Percentiles rank a stretch among this genome's conserved stretches.
Evolutionary conservation across 2,329 filamentous ascomycete species (phyloP).

Genomic region (Fusarium algeriense): DNA sequence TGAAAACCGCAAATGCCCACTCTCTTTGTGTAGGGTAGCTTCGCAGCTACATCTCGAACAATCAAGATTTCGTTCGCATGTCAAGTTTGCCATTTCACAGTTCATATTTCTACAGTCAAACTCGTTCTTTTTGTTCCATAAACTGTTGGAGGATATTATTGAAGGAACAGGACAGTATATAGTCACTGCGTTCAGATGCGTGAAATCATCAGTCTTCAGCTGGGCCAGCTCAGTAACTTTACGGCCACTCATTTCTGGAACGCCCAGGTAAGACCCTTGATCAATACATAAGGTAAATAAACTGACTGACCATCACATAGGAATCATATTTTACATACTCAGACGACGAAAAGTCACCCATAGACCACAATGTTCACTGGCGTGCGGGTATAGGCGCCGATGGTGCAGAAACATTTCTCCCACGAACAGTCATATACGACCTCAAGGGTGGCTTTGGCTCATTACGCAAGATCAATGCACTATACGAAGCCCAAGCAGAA

Average conservation of each 20-base stretch:
- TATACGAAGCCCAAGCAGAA: constrained; percentile 74
- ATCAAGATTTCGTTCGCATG: neutral
- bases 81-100: neutral
- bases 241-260: constrained; percentile 98
- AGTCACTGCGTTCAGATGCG: constrained; percentile 72
- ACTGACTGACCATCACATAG: constrained; percentile 58
- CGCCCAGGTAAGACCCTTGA: constrained; percentile 70
- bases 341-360: constrained; percentile 53
- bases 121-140: neutral
- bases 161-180: neutral
- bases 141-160: neutral
- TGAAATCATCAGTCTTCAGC: constrained; percentile 93
- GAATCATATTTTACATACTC: constrained; percentile 98
- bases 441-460: constrained; percentile 94
- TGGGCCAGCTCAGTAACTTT: constrained; percentile 94
- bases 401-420: constrained; percentile 91
- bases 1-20: neutral
- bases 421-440: constrained; percentile 92
- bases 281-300: neutral
- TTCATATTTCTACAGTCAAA: neutral
- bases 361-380: constrained; percentile 80
- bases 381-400: constrained; percentile 84
- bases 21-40: constrained; percentile 27
- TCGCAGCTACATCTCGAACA: neutral
- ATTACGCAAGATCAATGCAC: constrained; percentile 85